Evolutionary conservation across 176 grass and related monocot genomes (phyloP).

Genomic region (Saccharum spontaneum): DNA sequence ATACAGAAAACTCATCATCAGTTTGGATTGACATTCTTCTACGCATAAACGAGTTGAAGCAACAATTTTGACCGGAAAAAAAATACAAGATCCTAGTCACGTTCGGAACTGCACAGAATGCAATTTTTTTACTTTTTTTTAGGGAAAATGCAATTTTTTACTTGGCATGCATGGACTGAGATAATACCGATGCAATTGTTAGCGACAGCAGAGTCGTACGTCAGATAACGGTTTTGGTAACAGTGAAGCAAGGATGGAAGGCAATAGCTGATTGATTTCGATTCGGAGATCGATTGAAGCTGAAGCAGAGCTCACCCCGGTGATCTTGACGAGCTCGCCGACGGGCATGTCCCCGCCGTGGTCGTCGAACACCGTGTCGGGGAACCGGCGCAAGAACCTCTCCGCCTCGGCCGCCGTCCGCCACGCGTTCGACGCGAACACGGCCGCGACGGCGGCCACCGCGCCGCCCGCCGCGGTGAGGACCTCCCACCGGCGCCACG

Average conservation of each 20-base stretch:
- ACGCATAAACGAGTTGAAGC: conserved; percentile 38
- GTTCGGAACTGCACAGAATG: background rate
- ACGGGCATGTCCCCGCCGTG: conserved; percentile 54
- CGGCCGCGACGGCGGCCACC: conserved; percentile 20
- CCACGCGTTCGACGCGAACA: conserved; percentile 58
- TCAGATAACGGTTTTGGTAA: background rate
- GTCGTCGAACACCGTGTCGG: conserved; percentile 58
- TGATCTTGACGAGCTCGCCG: conserved; percentile 90
- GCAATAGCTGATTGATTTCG: background rate
- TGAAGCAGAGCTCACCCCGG: conserved; percentile 58
- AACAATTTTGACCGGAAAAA: conserved; percentile 1
- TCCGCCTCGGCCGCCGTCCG: conserved; percentile 52
- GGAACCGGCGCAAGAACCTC: conserved; percentile 61
- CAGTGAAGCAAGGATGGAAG: background rate
- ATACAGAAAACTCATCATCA: background rate
- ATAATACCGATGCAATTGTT: background rate
- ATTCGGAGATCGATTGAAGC: background rate
- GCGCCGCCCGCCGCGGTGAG: conserved; percentile 48
- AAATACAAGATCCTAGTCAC: background rate
- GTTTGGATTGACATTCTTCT: conserved; percentile 39
- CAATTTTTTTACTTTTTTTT: background rate
- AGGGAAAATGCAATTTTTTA: background rate
- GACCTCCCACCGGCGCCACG: conserved; percentile 41
- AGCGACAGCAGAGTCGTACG: background rate
- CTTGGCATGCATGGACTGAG: background rate